Evolutionary conservation across 176 grass and related monocot species (phyloP).

Genomic region (Paspalum vaginatum): DNA sequence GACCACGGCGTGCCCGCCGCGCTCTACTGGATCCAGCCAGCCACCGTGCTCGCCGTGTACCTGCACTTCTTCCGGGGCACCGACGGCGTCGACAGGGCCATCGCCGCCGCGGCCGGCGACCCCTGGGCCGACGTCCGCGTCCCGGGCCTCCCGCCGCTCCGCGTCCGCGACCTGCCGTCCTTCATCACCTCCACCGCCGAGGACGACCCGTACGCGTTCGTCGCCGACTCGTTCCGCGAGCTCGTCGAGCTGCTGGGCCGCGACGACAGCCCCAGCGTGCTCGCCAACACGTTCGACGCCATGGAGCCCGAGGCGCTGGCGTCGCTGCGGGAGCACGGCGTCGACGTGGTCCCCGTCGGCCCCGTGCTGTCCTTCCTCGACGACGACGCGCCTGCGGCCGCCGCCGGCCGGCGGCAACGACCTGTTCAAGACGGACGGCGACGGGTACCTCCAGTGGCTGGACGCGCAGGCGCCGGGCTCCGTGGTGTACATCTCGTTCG

Average conservation of each 20-base stretch:
- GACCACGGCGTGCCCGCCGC: conserved; percentile 36
- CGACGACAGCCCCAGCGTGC: conserved; percentile 42
- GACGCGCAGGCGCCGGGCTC: conserved; percentile 41
- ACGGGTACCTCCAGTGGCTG: conserved; percentile 70
- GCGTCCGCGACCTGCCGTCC: conserved; percentile 62
- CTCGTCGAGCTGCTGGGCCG: conserved; percentile 28
- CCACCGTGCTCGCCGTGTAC: conserved; percentile 55
- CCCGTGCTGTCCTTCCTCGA: conserved; percentile 59
- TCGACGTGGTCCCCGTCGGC: conserved; percentile 56
- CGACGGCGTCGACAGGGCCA: conserved; percentile 33
- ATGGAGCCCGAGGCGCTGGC: conserved; percentile 52
- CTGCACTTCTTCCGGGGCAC: conserved; percentile 62
- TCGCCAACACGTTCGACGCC: conserved; percentile 72
- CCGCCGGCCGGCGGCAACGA: conserved; percentile 31
- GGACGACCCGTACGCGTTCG: conserved; percentile 35
- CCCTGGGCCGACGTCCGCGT: conserved; percentile 31
- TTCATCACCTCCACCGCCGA: conserved; percentile 40
- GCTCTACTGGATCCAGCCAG: conserved; percentile 71
- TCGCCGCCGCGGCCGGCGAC: conserved; percentile 33
- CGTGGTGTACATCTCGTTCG: conserved; percentile 81
- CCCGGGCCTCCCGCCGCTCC: conserved; percentile 51
- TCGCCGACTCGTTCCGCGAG: conserved; percentile 29
- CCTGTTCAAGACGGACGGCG: conserved; percentile 53
- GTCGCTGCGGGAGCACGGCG: conserved; percentile 29
- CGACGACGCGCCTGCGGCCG: background rate